phyloP scores from a whole-genome alignment of 2,329 filamentous ascomycete species.

The Colletotrichum spaethianum region DNA sequence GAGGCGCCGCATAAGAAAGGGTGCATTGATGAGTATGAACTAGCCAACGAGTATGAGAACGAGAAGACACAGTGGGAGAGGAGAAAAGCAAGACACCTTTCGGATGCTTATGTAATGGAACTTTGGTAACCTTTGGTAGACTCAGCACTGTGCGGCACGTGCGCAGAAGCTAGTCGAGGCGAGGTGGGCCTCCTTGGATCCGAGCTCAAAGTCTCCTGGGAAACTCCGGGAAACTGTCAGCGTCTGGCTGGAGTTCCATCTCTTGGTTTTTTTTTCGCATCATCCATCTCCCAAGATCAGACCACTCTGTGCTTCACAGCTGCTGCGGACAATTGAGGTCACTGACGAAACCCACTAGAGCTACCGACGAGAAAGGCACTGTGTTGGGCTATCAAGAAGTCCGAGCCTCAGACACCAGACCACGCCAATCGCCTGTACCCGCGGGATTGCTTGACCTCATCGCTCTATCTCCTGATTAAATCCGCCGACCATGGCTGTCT shows the following conservation, averaged over 20 bases:
- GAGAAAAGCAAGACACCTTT: background rate
- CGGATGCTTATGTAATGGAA: conserved; percentile 10
- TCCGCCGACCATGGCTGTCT: conserved; percentile 68
- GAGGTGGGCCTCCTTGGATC: conserved; percentile 11
- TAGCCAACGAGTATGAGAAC: background rate
- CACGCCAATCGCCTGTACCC: background rate
- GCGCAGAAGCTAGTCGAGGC: conserved; percentile 4
- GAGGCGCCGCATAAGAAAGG: background rate
- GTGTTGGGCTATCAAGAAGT: background rate
- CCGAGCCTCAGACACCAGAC: background rate
- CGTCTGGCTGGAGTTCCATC: background rate
- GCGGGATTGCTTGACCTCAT: background rate
- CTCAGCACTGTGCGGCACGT: conserved; percentile 29
- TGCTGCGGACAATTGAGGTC: background rate
- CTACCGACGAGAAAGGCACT: background rate
- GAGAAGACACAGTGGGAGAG: background rate
- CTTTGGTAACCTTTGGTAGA: background rate
- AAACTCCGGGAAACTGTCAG: conserved; percentile 19
- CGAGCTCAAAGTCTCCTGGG: conserved; percentile 32
- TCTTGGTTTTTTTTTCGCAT: conserved; percentile 7
- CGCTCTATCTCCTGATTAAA: conserved; percentile 1
- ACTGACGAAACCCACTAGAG: conserved; percentile 2
- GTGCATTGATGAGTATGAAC: background rate
- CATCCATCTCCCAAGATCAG: conserved; percentile 23
- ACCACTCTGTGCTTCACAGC: conserved; percentile 13